Evolutionary conservation across 306 rosid species (phyloP), one percentile per base, ranked within the genome.

Genomic region (Acacia melanoxylon): DNA sequence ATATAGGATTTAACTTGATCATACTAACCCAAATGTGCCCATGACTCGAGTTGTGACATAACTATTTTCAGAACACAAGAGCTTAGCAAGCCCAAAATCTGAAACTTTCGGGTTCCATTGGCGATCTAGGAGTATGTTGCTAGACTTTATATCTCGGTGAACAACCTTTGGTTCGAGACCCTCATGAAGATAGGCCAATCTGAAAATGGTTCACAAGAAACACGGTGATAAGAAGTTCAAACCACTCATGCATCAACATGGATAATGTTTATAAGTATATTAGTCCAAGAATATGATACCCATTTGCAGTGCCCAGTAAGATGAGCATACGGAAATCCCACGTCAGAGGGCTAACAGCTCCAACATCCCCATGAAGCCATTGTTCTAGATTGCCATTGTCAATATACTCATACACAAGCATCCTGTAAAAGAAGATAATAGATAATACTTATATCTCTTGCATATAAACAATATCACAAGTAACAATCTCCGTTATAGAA

Each of bases 11-110:
- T 10, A 46, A 67, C 37, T 37, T 29, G 68, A 75, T 84, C 77
- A 83, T 81, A 90, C 98, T 92, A 78, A 93, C 99, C 99, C 99
- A 86, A 95, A 95, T 73, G 99, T 95, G 46, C 99, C 99, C 99
- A 95, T 93, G 83, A 95, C 99, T 58, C 99, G 94, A 78, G 99
- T 95, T 5, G 99, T 93, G 85, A 95, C 97, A 48, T 95, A 95
- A 78, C 99, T 95, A 15, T 81, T 86, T 86, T 95, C 99, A 0
- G 98, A 88, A 85, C 90, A 85, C 71, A 95, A 82, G 82, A 95
- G 99, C 87, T 95, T 93, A 58, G 99, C 98, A 66, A 95, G 99
- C 85, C 99, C 99, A 17, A 95, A 95, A 90, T 95, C 99, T 63
- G 98, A 95, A 67, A 95, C 97, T 83, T 93, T 95, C 65, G 99